phyloP scores from a whole-genome alignment of 768 basidiomycete species.

The Boletellus emodensis region DNA sequence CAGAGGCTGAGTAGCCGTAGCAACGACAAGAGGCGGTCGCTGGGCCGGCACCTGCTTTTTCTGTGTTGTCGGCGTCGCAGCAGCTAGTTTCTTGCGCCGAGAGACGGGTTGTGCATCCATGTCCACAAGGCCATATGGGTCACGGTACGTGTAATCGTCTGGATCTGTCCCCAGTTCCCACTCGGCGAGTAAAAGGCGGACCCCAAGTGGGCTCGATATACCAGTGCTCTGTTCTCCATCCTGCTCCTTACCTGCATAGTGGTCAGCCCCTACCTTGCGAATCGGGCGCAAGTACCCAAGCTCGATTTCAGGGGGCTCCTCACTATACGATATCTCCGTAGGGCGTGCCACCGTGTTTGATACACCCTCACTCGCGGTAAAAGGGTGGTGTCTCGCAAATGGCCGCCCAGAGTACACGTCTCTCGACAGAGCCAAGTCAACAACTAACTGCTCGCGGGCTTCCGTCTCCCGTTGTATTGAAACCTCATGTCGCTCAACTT shows the following conservation, averaged over 20 bases:
- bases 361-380: constrained; percentile 1
- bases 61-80: constrained; percentile 11
- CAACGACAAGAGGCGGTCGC: constrained; percentile 40
- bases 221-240: constrained; percentile 12
- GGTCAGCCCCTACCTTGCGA: constrained; percentile 25
- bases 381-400: constrained; percentile 28
- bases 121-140: constrained; percentile 47
- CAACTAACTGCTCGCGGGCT: constrained; percentile 56
- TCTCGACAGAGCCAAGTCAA: constrained; percentile 59
- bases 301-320: constrained; percentile 52
- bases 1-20: constrained; percentile 23
- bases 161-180: constrained; percentile 61
- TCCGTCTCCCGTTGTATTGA: constrained; percentile 48
- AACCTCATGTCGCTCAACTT: constrained; percentile 34
- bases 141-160: constrained; percentile 45
- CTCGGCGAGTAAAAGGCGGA: constrained; percentile 60
- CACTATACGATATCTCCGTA: constrained; percentile 43
- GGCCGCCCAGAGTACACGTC: constrained; percentile 51
- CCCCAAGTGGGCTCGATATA: constrained; percentile 45
- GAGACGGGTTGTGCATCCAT: constrained; percentile 15
- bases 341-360: neutral
- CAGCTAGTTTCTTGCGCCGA: constrained; percentile 10
- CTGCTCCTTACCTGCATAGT: constrained; percentile 25
- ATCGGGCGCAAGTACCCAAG: constrained; percentile 63
- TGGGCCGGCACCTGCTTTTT: constrained; percentile 23